These are phyloP conservation scores for Dactylellina leptospora DNA, from an alignment of 2,329 filamentous ascomycete genomes.

Conservation along the genomic window DNA sequence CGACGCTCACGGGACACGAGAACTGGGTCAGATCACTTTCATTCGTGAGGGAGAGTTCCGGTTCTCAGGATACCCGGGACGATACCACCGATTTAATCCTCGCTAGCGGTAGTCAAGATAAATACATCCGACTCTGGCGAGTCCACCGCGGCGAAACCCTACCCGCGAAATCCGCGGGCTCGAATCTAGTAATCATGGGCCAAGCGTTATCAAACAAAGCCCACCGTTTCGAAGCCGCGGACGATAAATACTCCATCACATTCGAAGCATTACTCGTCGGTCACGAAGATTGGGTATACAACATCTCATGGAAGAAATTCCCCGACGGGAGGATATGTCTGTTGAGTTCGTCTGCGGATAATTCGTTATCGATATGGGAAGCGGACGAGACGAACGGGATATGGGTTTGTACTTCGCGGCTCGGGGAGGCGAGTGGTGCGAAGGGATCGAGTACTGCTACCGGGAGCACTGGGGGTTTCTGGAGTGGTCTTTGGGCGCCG, in stretches of 20 bases:
- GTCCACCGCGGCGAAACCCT: constrained; percentile 75
- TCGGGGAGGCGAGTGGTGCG: constrained; percentile 92
- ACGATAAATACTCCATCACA: constrained; percentile 76
- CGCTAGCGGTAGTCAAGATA: constrained; percentile 95
- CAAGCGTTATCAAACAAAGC: constrained; percentile 80
- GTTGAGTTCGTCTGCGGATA: constrained; percentile 91
- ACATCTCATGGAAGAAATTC: constrained; percentile 74
- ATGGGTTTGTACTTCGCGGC: constrained; percentile 84
- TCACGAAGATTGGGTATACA: constrained; percentile 99
- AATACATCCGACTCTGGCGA: constrained; percentile 94
- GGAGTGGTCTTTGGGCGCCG: constrained; percentile 92
- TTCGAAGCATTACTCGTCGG: constrained; percentile 94
- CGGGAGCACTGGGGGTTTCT: constrained; percentile 93
- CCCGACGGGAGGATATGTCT: constrained; percentile 70
- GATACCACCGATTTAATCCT: constrained; percentile 72
- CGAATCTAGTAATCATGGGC: constrained; percentile 67
- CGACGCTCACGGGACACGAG: constrained; percentile 86
- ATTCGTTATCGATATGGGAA: constrained; percentile 93
- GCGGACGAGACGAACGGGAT: constrained; percentile 83
- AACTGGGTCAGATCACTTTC: constrained; percentile 90
- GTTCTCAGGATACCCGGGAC: constrained; percentile 63
- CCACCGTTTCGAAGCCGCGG: constrained; percentile 72
- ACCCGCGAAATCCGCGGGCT: constrained; percentile 66
- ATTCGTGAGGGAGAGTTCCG: constrained; percentile 71
- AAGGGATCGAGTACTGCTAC: constrained; percentile 97